phyloP scores from a whole-genome alignment of 139 green algal genomes.

The Raphidocelis subcapitata region DNA sequence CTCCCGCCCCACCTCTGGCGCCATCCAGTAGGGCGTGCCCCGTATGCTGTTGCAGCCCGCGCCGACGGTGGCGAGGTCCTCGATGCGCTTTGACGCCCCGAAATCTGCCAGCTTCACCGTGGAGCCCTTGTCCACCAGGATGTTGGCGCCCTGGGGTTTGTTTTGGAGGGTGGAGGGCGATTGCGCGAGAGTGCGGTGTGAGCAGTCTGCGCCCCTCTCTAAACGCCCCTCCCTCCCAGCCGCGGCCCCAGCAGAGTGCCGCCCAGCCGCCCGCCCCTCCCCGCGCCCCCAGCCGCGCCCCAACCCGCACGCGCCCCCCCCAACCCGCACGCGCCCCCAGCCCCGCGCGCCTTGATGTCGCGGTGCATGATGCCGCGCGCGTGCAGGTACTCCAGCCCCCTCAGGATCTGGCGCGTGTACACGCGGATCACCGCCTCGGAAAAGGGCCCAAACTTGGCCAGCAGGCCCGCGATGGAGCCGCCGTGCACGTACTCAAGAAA shows the following conservation, averaged over 20 bases:
- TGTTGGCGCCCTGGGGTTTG: conserved; percentile 80
- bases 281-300: too few species aligned
- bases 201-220: too few species aligned
- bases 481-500: conserved; percentile 97
- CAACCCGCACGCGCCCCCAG: too few species aligned
- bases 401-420: conserved; percentile 81
- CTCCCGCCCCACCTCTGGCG: conserved; percentile 82
- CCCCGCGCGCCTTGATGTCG: conserved; percentile 39
- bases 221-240: too few species aligned
- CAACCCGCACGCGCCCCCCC: too few species aligned
- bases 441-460: conserved; percentile 83
- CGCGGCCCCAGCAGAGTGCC: too few species aligned
- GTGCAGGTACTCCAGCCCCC: conserved; percentile 94
- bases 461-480: conserved; percentile 87
- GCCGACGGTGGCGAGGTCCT: conserved; percentile 86
- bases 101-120: conserved; percentile 97
- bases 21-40: conserved; percentile 99
- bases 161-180: neutral
- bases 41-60: conserved; percentile 85
- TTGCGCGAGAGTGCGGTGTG: too few species aligned
- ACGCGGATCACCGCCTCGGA: conserved; percentile 66
- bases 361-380: conserved; percentile 86
- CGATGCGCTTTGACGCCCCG: conserved; percentile 90
- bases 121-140: conserved; percentile 89
- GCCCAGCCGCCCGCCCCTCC: too few species aligned